Percentiles rank a stretch among this genome's conserved stretches.
Evolutionary conservation across 2,329 filamentous ascomycete genomes (phyloP).

Genomic region (Beauveria sp.): DNA sequence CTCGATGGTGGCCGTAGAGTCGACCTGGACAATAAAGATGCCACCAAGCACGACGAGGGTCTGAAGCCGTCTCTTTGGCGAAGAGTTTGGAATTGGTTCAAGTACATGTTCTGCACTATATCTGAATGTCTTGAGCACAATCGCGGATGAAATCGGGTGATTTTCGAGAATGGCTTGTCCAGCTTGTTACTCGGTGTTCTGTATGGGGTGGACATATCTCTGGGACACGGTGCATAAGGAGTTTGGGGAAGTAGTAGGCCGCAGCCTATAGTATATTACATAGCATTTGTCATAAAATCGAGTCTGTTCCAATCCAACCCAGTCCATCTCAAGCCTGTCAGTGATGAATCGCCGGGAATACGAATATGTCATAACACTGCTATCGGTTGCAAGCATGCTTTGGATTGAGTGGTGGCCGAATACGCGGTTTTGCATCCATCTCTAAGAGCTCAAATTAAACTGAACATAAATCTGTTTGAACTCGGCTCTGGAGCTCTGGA

Average conservation of each 20-base stretch:
- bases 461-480: neutral
- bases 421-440: neutral
- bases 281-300: neutral
- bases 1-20: conserved; percentile 46
- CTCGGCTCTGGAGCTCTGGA: too few species aligned
- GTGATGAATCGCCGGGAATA: neutral
- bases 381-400: too few species aligned
- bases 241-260: conserved; percentile 11
- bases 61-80: conserved; percentile 33
- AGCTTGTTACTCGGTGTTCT: neutral
- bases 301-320: neutral
- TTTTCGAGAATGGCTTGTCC: neutral
- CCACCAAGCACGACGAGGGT: conserved; percentile 22
- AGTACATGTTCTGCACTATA: neutral
- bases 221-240: neutral
- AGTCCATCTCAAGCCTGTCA: too few species aligned
- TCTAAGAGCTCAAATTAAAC: neutral
- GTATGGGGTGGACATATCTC: neutral
- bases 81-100: conserved; percentile 35
- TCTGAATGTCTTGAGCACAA: neutral
- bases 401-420: neutral
- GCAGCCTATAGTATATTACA: neutral
- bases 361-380: neutral
- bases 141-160: too few species aligned
- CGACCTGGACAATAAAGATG: conserved; percentile 42